Evolutionary conservation across 106 monocot species (phyloP).

Genomic region (Amphibolis antarctica): DNA sequence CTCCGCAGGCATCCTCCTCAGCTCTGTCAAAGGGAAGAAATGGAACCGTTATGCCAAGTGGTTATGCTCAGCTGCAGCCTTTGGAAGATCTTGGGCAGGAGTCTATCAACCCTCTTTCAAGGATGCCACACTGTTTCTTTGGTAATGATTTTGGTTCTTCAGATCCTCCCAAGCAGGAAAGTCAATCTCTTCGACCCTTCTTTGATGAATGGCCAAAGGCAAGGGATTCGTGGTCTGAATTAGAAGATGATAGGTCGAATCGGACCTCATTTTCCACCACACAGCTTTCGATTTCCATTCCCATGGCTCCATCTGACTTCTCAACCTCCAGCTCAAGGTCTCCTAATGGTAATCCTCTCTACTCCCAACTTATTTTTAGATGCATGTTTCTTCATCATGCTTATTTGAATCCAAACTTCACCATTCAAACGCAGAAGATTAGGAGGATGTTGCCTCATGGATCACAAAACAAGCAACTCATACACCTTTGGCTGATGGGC

Average conservation of each 20-base stretch:
- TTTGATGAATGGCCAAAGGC: conserved; percentile 75
- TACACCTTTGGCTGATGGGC: too few relatives aligned
- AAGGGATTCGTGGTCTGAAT: conserved; percentile 48
- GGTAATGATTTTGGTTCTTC: conserved; percentile 22
- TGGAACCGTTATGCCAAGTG: conserved; percentile 15
- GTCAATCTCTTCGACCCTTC: conserved; percentile 51
- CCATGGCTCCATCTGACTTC: conserved; percentile 73
- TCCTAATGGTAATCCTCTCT: conserved; percentile 35
- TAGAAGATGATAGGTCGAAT: conserved; percentile 49
- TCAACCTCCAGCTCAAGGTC: conserved; percentile 53
- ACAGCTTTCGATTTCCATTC: conserved; percentile 77
- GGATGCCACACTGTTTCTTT: conserved; percentile 36
- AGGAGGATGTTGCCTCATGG: too few relatives aligned
- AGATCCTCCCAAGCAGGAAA: conserved; percentile 26
- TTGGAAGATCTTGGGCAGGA: conserved; percentile 25
- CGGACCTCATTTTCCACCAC: conserved; percentile 46
- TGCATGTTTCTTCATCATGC: too few relatives aligned
- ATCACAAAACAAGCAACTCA: too few relatives aligned
- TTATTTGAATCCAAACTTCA: too few relatives aligned
- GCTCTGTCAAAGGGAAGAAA: conserved; percentile 21
- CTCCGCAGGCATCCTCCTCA: conserved; percentile 17
- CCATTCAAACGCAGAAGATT: too few relatives aligned
- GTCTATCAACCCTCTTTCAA: conserved; percentile 30
- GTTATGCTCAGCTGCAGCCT: conserved; percentile 29
- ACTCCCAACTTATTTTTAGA: not conserved